Conservation (phyloP, 2,329 filamentous ascomycete genomes). For the Talaromyces sp. region DNA sequence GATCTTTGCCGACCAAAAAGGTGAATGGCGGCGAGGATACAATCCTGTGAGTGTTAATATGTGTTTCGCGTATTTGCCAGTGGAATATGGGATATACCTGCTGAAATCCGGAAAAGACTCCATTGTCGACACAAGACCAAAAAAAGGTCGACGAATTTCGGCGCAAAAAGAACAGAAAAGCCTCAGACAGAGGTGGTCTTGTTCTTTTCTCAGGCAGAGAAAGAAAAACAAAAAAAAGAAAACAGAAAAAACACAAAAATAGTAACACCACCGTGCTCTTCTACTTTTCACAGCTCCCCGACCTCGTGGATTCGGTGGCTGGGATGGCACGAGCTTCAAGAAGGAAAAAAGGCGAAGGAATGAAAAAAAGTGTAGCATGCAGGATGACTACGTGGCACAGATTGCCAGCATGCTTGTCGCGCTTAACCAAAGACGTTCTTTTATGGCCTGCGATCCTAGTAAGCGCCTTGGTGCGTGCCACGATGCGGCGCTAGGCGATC, state of each 20-base stretch:
- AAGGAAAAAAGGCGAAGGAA: constrained; percentile 11
- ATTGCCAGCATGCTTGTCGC: not conserved
- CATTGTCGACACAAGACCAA: constrained; percentile 14
- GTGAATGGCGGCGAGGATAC: constrained; percentile 40
- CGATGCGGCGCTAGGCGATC: not conserved
- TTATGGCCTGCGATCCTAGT: not conserved
- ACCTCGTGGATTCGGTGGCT: constrained; percentile 3
- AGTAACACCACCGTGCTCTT: not conserved
- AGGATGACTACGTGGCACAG: constrained; percentile 8
- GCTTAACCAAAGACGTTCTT: not conserved
- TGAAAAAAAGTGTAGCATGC: constrained; percentile 16
- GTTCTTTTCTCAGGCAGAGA: constrained; percentile 7
- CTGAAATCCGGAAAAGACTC: constrained; percentile 25
- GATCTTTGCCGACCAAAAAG: constrained; percentile 42
- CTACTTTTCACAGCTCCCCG: not conserved
- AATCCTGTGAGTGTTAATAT: constrained; percentile 25
- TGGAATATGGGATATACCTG: constrained; percentile 19
- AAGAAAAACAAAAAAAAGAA: not conserved
- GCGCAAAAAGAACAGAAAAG: constrained; percentile 3
- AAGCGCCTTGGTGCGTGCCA: not conserved
- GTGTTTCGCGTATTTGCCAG: not conserved
- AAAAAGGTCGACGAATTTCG: not conserved
- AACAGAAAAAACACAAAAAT: constrained; percentile 8
- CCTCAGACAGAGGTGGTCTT: not conserved
- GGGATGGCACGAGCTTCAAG: not conserved